Base-by-base conservation (phyloP, 176 grass and related monocot species). In the Oryza longistaminata region DNA sequence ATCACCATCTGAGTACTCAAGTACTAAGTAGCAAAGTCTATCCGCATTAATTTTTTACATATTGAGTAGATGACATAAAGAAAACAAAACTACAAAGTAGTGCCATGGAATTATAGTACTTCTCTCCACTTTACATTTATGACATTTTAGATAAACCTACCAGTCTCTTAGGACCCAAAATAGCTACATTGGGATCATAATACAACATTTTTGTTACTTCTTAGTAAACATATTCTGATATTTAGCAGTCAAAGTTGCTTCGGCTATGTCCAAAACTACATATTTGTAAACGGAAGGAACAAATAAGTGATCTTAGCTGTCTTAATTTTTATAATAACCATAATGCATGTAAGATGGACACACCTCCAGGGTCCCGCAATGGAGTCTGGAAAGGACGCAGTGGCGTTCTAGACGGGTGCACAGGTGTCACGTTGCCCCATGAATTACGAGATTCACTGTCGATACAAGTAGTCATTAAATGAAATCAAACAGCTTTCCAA, bases 331-430 rank as follows among this genome's bases (percentile, higher is more conserved):
- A 15, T 15, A 50, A 50, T 50, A 64, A 85, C 16, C 39, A 15
- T 73, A 40, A 87, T 68, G 45, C 45, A 81, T 55, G 33, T 68
- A 68, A 75, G 79, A 44, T 17, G 81, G 84, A 40, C 66, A 85
- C 60, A 97, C 88, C 92, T 87, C 90, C 88, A 78, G 88, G 81
- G 39, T 94, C 84, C 22, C 83, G 83, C 90, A 91, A 81, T 43
- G 94, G 92, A 78, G 94, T 97, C 88, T 97, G 94, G 71, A 92
- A 77, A 72, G 90, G 88, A 92, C 88, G 88, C 53, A 97, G 44
- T 69, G 92, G 94, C 1, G 90, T 94, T 76, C 86, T 86, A 68
- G 92, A 97, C 66, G 92, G 92, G 85, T 97, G 88, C 87, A 92
- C 87, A 46, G 90, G 94, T 73, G 92, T 92, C 76, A 92, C 94